Evolutionary conservation across 164 flowering plant genomes (phyloP), one percentile per base, ranked within the genome.

Genomic region (Buxus sempervirens): DNA sequence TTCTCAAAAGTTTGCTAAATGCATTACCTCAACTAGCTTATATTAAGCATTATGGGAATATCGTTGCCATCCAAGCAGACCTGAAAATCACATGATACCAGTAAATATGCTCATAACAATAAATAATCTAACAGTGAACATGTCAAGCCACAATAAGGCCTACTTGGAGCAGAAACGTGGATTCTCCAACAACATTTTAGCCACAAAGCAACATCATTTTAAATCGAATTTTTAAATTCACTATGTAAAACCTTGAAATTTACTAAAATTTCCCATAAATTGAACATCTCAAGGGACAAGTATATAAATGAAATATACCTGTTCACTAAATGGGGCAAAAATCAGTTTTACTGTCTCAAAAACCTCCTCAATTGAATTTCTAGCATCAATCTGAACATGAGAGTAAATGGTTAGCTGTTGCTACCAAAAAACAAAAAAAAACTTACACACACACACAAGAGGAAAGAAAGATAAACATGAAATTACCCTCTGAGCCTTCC

Each of bases 321-420:
- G 79, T 62, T 73, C 84, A 76, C 67, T 54, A 64, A 66, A 48
- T 62, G 83, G 53, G 67, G 85, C 57, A 75, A 94, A 86, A 74
- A 88, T 36, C 4, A 76, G 73, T 79, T 90, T 88, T 60, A 91
- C 88, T 4, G 83, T 76, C 65, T 88, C 86, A 68, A 90, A 91
- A 67, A 90, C 97, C 79, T 90, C 93, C 55, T 72, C 89, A 70
- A 83, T 58, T 23, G 96, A 88, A 82, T 82, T 88, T 65, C 77
- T 86, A 68, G 98, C 97, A 84, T 90, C 88, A 79, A 94, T 86
- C 97, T 91, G 73, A 70, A 38, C 5, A 41, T 41, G 45, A 12
- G 12, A 12, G 5, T 0, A 25, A 42, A 58, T 22, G 8, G 45
- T 41, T 5, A 41, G 45, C 45, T 41, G 45, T 41, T 41, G 45